Evolutionary conservation across 2,329 filamentous ascomycete species (phyloP).

Genomic region (Diaporthe sp.): DNA sequence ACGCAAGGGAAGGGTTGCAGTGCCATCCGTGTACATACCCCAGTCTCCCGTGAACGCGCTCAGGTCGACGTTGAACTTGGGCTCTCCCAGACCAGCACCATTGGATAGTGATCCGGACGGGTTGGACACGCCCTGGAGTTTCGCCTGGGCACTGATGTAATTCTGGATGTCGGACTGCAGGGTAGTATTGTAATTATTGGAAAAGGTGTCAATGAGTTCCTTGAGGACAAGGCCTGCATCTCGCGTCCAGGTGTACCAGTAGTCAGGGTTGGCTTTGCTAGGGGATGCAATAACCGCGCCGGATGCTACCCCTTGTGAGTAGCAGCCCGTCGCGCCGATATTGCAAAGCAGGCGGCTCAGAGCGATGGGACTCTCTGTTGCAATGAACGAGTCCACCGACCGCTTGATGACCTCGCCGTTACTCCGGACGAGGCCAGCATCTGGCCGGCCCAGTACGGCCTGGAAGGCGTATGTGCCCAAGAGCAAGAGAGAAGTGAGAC

Average conservation of each 20-base stretch:
- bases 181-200: slow-evolving; percentile 66
- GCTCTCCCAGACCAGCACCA: slow-evolving; percentile 73
- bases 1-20: no score
- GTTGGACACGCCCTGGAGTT: slow-evolving; percentile 75
- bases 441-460: slow-evolving; percentile 61
- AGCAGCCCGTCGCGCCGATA: slow-evolving; percentile 67
- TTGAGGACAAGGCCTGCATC: slow-evolving; percentile 81
- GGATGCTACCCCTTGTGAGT: slow-evolving; percentile 58
- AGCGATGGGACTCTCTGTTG: slow-evolving; percentile 64
- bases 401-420: slow-evolving; percentile 58
- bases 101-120: slow-evolving; percentile 72
- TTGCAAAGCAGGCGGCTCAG: slow-evolving; percentile 68
- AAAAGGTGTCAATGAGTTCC: slow-evolving; percentile 74
- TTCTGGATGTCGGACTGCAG: slow-evolving; percentile 74
- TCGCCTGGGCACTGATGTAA: slow-evolving; percentile 76
- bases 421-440: slow-evolving; percentile 46
- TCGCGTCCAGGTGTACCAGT: slow-evolving; percentile 84
- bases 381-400: slow-evolving; percentile 65
- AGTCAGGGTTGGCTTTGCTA: slow-evolving; percentile 65
- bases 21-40: slow-evolving; percentile 56
- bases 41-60: slow-evolving; percentile 75
- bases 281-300: slow-evolving; percentile 71
- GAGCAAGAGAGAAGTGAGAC: slow-evolving; percentile 61
- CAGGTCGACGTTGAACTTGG: slow-evolving; percentile 78
- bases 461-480: slow-evolving; percentile 66